Base-by-base conservation (phyloP, 2,329 filamentous ascomycete genomes). In the Aspergillus novofumigatus region DNA sequence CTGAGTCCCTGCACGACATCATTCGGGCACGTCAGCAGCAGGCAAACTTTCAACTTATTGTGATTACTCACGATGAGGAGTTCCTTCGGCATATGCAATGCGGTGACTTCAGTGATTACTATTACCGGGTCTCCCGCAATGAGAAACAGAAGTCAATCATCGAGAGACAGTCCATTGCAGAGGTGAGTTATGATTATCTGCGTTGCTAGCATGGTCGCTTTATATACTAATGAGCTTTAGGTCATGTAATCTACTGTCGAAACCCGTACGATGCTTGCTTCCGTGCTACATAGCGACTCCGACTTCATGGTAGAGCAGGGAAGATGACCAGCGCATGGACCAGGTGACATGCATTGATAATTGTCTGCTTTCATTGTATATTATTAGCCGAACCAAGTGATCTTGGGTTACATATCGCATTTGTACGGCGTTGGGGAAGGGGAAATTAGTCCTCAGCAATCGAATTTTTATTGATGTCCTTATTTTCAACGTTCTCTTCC, bases 31-130 rank as follows among this genome's bases (percentile, higher is more conserved):
- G 95, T 7, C 86, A 89, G 72, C 85, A 88, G 60, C 94, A 99
- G 81, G 84, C 86, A 55, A 99, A 99, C 73, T 97, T 99, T 75
- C 95, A 99, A 79, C 85, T 99, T 55, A 94, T 99, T 69, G 91
- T 99, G 69, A 99, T 99, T 73, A 99, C 94, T 4, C 94, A 99
- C 80, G 94, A 99, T 76, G 95, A 97, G 77, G 91, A 96, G 69
- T 99, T 99, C 68, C 71, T 99, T 69, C 84, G 89, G 54, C 86
- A 92, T 69, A 99, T 99, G 94, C 87, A 92, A 65, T 96, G 92
- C 72, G 88, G 86, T 25, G 93, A 99, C 65, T 97, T 96, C 70
- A 90, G 89, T 62, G 94, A 97, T 74, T 86, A 88, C 62, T 99
- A 97, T 72, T 97, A 90, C 76, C 86, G 92, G 4, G 90, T 99